phyloP scores from a whole-genome alignment of 768 basidiomycete species.

The Leccinum sublutescens region DNA sequence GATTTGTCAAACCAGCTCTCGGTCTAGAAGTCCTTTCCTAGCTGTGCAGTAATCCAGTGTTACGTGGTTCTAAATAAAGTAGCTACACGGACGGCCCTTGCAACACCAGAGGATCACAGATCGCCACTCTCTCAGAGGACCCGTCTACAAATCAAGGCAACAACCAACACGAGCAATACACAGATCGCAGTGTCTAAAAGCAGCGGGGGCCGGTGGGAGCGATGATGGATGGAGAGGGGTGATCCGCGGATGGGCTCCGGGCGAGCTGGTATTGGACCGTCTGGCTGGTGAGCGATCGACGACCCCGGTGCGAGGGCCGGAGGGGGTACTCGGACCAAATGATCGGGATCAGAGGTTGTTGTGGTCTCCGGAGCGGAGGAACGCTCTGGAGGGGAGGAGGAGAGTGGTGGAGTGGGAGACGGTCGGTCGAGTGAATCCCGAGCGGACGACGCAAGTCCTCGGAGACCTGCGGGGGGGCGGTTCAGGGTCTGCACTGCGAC shows the following conservation, averaged over 20 bases:
- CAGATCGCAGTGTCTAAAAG: conserved; percentile 74
- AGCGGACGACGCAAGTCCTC: conserved; percentile 21
- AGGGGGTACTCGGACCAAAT: conserved; percentile 2
- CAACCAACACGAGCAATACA: conserved; percentile 63
- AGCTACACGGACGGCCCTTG: not conserved
- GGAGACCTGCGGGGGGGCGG: conserved; percentile 13
- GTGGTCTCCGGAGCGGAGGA: conserved; percentile 10
- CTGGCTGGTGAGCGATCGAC: conserved; percentile 11
- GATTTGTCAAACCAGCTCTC: not conserved
- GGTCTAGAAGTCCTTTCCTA: not conserved
- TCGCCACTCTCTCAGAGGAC: conserved; percentile 36
- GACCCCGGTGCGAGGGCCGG: conserved; percentile 12
- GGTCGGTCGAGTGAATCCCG: conserved; percentile 17
- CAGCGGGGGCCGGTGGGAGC: conserved; percentile 48
- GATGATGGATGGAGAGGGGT: conserved; percentile 13
- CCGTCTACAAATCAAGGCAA: conserved; percentile 66
- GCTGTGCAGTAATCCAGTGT: conserved; percentile 17
- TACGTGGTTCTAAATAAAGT: conserved; percentile 4
- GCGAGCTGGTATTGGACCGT: conserved; percentile 6
- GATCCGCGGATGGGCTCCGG: conserved; percentile 22
- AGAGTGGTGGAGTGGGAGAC: conserved; percentile 10
- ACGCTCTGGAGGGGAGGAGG: conserved; percentile 21
- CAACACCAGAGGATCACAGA: conserved; percentile 19
- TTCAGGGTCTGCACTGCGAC: conserved; percentile 16
- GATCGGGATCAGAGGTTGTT: conserved; percentile 16